Conservation (phyloP, 2,329 filamentous ascomycete species). For the Alternaria sp. region DNA sequence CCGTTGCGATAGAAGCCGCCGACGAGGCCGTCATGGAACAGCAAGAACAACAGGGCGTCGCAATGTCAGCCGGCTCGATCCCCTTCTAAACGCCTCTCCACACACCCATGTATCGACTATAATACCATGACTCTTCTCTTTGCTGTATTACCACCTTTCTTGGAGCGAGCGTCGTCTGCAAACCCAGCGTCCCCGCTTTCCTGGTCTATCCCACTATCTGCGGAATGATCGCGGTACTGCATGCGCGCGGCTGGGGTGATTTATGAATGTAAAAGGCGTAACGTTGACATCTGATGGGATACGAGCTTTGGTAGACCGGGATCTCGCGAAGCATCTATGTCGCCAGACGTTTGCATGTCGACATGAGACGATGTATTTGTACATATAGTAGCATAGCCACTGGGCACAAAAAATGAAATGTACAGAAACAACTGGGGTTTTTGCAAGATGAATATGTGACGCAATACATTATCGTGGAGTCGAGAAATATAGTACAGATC, state of each 20-base stretch:
- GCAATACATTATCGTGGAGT: conserved; percentile 35
- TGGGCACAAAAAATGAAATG: conserved; percentile 19
- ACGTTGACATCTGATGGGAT: conserved; percentile 27
- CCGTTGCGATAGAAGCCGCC: conserved; percentile 69
- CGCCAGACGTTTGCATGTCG: conserved; percentile 16
- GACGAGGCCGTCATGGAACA: conserved; percentile 51
- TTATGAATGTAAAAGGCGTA: conserved; percentile 33
- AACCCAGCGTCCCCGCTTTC: conserved; percentile 28
- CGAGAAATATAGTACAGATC: conserved; percentile 41
- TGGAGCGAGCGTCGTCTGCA: conserved; percentile 33
- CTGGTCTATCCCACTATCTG: conserved; percentile 26
- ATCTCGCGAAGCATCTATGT: conserved; percentile 15
- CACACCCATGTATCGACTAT: conserved; percentile 38
- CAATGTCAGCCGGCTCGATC: conserved; percentile 39
- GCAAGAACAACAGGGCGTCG: conserved; percentile 42
- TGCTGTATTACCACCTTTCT: conserved; percentile 50
- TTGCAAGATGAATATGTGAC: conserved; percentile 9
- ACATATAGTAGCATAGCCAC: conserved; percentile 43
- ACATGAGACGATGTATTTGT: conserved; percentile 30
- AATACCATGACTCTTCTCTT: conserved; percentile 48
- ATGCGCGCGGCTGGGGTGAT: conserved; percentile 10
- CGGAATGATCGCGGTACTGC: conserved; percentile 37
- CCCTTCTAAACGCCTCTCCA: conserved; percentile 46
- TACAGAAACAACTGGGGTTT: not conserved
- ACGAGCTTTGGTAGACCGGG: conserved; percentile 25